phyloP scores from a whole-genome alignment of 345 rosid genomes.

The Salix exigua region DNA sequence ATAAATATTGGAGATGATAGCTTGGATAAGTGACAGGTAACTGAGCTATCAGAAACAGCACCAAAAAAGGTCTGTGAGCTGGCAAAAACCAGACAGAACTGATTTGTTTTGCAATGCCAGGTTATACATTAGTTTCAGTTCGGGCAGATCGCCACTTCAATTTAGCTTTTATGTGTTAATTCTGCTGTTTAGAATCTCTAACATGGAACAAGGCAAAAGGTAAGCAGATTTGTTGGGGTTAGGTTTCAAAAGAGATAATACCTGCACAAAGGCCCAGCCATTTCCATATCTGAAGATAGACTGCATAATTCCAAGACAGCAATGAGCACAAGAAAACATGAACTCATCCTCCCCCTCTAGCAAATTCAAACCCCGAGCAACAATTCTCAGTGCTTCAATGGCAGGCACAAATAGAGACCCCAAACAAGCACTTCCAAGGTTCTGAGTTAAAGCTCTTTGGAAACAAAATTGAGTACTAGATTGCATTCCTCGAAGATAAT shows the following conservation, averaged over 20 bases:
- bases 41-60: not conserved
- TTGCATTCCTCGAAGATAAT: constrained; percentile 89
- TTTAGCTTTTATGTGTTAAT: no score
- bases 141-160: not conserved
- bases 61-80: not conserved
- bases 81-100: not conserved
- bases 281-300: constrained; percentile 76
- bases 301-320: constrained; percentile 79
- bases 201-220: not conserved
- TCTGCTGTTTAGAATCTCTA: not conserved
- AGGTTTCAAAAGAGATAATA: constrained; percentile 13
- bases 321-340: constrained; percentile 98
- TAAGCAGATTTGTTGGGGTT: not conserved
- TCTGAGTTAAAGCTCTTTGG: constrained; percentile 76
- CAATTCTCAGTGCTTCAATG: constrained; percentile 78
- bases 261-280: constrained; percentile 99
- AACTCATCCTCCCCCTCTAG: constrained; percentile 97
- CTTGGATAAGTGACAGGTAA: not conserved
- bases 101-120: not conserved
- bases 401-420: constrained; percentile 90
- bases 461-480: constrained; percentile 77
- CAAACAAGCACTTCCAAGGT: constrained; percentile 92
- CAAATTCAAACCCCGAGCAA: constrained; percentile 81
- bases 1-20: not conserved
- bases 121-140: not conserved